Base-by-base conservation (phyloP, 2,329 filamentous ascomycete genomes). In the Colletotrichum eremochloae region DNA sequence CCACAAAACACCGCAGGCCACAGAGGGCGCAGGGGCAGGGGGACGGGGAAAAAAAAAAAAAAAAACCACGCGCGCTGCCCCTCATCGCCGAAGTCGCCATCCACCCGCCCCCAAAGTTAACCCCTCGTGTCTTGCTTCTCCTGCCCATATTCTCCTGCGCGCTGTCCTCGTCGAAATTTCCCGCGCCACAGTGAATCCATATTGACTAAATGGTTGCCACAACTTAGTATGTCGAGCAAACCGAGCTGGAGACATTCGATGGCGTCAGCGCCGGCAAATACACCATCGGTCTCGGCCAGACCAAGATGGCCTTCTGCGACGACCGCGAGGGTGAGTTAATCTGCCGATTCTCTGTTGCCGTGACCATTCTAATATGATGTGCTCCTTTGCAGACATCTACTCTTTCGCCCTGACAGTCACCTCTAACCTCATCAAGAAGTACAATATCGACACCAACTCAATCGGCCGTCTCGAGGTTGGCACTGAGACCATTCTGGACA, bases 281-380 rank as follows among this genome's bases (percentile, higher is more conserved):
- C 88, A 96, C 94, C 80, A 96, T 96, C 85, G 94, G 94, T 82
- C 92, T 96, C 69, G 94, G 94, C 79, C 94, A 96, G 89, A 96
- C 93, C 81, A 94, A 93, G 86, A 96, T 96, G 94, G 92, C 91
- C 87, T 96, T 96, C 86, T 96, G 94, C 82, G 94, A 96, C 84
- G 94, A 96, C 81, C 91, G 93, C 80, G 94, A 96, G 87, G 93
- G 93, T 95, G 82, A 83, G 86, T 83, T 76, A 61, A 33, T 38
- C 36, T 58, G 29, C 24, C 29, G 33, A 14, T 63, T 52, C 44
- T 56, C 18, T n/a, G 20, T 33, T 14, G 11, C 15, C 14, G 40
- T 68, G 52, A 73, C 76, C n/a, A 73, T 73, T 40, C 36, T 71
- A 75, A 76, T 75, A 63, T 73, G 57, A 52, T 68, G 40, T 62